A percentile compares a stretch with the other conserved stretches of the same genome.
phyloP scores from a whole-genome alignment of 257 asterid genomes.

The Oldenlandia corymbosa region DNA sequence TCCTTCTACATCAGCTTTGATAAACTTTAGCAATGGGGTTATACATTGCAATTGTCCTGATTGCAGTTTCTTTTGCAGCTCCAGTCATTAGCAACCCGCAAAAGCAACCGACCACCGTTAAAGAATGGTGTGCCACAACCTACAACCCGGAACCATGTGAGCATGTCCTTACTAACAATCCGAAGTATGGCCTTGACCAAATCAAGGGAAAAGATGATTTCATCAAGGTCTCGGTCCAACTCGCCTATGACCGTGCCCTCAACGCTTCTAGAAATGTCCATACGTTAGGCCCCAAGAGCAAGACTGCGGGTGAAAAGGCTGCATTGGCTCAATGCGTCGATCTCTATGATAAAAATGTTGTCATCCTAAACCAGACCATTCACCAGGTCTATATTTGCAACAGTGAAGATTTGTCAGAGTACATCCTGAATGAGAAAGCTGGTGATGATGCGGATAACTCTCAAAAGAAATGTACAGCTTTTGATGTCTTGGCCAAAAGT shows the following conservation, averaged over 20 bases:
- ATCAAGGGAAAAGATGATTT: conserved; percentile 8
- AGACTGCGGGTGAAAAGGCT: not conserved
- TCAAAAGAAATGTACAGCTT: conserved; percentile 19
- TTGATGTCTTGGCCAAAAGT: conserved; percentile 63
- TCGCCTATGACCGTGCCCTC: conserved; percentile 12
- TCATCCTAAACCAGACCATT: conserved; percentile 2
- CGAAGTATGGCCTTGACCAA: not conserved
- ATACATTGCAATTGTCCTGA: not conserved
- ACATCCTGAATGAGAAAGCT: not conserved
- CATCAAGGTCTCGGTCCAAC: not conserved
- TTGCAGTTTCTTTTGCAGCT: not conserved
- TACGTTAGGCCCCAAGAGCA: not conserved
- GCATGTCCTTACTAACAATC: not conserved
- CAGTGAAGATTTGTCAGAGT: not conserved
- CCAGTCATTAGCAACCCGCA: not conserved
- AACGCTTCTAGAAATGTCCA: not conserved
- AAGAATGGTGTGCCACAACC: conserved; percentile 19
- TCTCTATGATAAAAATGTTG: not conserved
- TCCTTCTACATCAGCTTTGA: not conserved
- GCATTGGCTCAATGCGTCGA: conserved; percentile 15
- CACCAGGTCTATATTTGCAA: not conserved
- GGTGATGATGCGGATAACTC: conserved; percentile 20
- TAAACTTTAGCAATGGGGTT: not conserved
- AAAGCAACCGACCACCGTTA: not conserved
- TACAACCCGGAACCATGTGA: conserved; percentile 15